Evolutionary conservation across 345 rosid species (phyloP), one percentile per base, ranked within the genome.

Genomic region (Bruguiera gymnorhiza): DNA sequence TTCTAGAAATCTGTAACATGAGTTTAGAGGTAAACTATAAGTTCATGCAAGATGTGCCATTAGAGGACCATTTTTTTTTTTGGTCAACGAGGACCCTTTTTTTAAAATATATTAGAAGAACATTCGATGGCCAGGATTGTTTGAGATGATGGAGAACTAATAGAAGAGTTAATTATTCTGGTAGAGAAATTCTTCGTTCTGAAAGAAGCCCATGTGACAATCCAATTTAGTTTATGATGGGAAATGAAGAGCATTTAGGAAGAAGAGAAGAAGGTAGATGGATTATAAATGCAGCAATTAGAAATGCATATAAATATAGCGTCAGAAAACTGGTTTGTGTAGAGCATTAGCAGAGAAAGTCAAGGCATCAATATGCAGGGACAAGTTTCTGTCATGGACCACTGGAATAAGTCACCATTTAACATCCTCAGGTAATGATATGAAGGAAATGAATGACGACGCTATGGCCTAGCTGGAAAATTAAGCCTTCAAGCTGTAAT

Each of bases 261-360:
- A n/a, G 52, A 36, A 69, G 62, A 31, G 62, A 31, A 6, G 36
- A 58, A 67, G 76, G 62, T 77, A 67, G 80, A 39, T 75, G 59
- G 19, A 55, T 29, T 62, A 74, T 79, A 58, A 79, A 69, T 76
- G 79, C 73, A 69, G n/a, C 69, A 71, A 46, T 53, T 37, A 48
- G 9, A 52, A 36, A 36, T 9, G 10, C 30, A 6, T 57, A n/a
- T 3, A 55, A 20, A 61, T 62, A 56, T 34, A 13, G 62, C 30
- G 23, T 66, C 67, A 58, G 70, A 62, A 39, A 39, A 24, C 53
- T 63, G 39, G 31, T 67, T 69, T 67, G 61, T 63, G 76, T 2
- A 39, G 46, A 9, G 46, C 2, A 39, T 39, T 39, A 3, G 16
- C 15, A 3, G 46, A 39, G 15, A 9, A 39, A 15, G 46, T 39